Evolutionary conservation across 805 yeast genomes (phyloP).

Genomic region (Candida pseudofarinosa): DNA sequence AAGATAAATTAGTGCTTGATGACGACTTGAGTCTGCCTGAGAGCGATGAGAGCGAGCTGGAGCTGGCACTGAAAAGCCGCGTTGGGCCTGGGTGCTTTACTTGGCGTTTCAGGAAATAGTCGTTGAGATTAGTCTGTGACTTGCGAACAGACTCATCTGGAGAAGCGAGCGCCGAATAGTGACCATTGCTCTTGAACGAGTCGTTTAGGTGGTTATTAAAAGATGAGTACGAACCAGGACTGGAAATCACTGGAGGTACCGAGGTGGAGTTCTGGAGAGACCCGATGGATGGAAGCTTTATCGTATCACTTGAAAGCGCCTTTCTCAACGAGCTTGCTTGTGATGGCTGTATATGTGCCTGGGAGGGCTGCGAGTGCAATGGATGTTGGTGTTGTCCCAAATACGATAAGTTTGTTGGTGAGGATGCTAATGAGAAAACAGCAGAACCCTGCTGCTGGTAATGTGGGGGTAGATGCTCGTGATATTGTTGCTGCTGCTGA

Average conservation of each 20-base stretch:
- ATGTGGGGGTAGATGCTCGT: slow-evolving; percentile 5
- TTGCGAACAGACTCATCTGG: slow-evolving; percentile 22
- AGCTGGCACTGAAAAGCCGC: slow-evolving; percentile 12
- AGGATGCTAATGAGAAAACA: slow-evolving; percentile 26
- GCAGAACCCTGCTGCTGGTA: slow-evolving; percentile 17
- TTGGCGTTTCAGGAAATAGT: slow-evolving; percentile 25
- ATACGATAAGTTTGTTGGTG: slow-evolving; percentile 19
- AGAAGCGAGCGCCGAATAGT: slow-evolving; percentile 28
- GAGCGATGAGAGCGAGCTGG: slow-evolving; percentile 16
- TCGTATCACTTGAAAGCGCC: slow-evolving; percentile 12
- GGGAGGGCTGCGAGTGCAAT: slow-evolving; percentile 2
- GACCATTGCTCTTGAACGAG: slow-evolving; percentile 16
- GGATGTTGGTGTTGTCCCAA: slow-evolving; percentile 2
- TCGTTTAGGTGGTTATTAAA: background rate
- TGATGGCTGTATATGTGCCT: background rate
- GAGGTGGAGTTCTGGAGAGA: background rate
- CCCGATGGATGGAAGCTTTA: slow-evolving; percentile 9
- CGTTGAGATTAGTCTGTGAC: slow-evolving; percentile 29
- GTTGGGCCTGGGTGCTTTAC: slow-evolving; percentile 6
- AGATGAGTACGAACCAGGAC: background rate
- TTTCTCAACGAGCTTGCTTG: slow-evolving; percentile 5
- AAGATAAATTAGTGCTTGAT: slow-evolving; percentile 8
- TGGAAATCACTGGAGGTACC: background rate
- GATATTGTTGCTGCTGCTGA: slow-evolving; percentile 6
- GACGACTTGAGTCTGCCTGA: slow-evolving; percentile 20